Percentiles rank a stretch among this genome's conserved stretches.
Evolutionary conservation across 345 rosid species (phyloP).

Genomic region (Syzygium grande): DNA sequence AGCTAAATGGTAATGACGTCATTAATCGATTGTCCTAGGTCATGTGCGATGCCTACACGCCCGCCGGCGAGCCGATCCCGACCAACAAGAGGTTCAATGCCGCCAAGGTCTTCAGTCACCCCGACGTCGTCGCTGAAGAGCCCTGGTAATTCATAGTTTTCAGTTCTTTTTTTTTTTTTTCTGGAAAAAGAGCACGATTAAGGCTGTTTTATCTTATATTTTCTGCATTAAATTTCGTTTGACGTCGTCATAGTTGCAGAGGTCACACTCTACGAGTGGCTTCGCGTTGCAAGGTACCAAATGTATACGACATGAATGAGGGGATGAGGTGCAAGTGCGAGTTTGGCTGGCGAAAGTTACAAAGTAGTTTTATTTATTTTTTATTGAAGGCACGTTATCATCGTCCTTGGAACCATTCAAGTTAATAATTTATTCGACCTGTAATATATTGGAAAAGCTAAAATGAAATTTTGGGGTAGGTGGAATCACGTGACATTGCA

Average conservation of each 20-base stretch:
- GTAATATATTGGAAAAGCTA: not conserved
- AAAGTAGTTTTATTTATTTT: not conserved
- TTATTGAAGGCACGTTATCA: not conserved
- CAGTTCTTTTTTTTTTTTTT: too few species aligned
- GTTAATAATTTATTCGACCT: not conserved
- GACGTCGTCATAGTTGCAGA: not conserved
- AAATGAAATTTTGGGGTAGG: not conserved
- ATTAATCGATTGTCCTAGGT: conserved; percentile 19
- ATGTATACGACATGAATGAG: not conserved
- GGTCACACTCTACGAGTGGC: not conserved
- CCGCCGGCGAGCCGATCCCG: conserved; percentile 60
- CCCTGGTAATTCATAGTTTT: conserved; percentile 38
- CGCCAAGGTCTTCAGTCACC: conserved; percentile 54
- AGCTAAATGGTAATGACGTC: not conserved
- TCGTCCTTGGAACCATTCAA: not conserved
- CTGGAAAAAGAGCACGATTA: too few species aligned
- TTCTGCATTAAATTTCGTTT: not conserved
- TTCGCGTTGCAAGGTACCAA: not conserved
- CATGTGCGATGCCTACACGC: conserved; percentile 70
- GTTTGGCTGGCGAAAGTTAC: not conserved
- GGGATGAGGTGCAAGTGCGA: not conserved
- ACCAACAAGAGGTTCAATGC: conserved; percentile 60
- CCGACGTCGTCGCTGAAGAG: conserved; percentile 44
- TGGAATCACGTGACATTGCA: not conserved
- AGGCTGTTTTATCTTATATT: not conserved